Evolutionary conservation across 495 filamentous ascomycete species (phyloP), one percentile per base, ranked within the genome.

Genomic region (Cercophora newfieldiana): DNA sequence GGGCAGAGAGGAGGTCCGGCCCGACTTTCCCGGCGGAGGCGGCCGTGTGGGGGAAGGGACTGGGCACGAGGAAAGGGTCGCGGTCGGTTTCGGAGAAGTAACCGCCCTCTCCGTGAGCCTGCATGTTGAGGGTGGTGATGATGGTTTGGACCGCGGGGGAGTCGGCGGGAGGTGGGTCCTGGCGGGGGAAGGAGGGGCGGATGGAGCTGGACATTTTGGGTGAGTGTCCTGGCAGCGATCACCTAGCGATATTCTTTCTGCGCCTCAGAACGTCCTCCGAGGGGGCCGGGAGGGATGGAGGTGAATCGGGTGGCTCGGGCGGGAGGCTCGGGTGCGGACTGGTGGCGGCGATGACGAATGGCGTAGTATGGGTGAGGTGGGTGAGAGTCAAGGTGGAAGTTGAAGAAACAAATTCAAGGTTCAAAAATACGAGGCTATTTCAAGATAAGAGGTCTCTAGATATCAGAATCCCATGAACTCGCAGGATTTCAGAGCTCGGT

Each of bases 71-170:
- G 12, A 75, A 73, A 0, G 78, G 65, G 69, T 85, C 78, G 26
- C 84, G 83, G 76, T 92, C 85, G 6, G 86, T 90, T 72, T 88
- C 86, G 56, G 69, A 73, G 70, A 85, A 90, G 75, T 86, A 91
- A 51, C 88, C 89, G 30, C 88, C 88, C 78, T 89, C 87, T 61
- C 84, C 76, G 73, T 90, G 88, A 12, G 79, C 75, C 28, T 72
- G 66, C 5, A 88, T 75, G 25, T 72, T 19, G 24, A 89, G 78
- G 25, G 70, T 67, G 16, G 61, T 31, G 72, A 89, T 84, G 14
- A 85, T 68, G 47, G 72, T 53, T 58, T 77, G 65, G 44, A 80
- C 72, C 10, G 59, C 7, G 8, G 77, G 68, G 10, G 79, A 53
- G 66, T 86, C 81, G 33, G 72, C 59, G n/a, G 70, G 48, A 14